A percentile compares a stretch with the other conserved stretches of the same genome.
Conservation (phyloP, 2,329 filamentous ascomycete species). For the Neofusicoccum parvum region DNA sequence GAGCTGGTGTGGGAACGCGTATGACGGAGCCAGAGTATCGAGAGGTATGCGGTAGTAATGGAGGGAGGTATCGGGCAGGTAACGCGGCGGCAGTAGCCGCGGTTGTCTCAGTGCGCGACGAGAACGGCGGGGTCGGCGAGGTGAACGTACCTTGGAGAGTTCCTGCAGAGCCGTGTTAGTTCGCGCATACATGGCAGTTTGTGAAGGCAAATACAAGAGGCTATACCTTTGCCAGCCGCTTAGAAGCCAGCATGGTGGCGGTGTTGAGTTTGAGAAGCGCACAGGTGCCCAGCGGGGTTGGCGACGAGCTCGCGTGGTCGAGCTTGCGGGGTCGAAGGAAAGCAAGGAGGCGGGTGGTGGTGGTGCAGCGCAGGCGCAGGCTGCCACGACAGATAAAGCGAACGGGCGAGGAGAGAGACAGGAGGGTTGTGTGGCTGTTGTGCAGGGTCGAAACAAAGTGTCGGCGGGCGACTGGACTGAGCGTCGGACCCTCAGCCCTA, state of each 20-base stretch:
- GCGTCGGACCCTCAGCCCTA: conserved; percentile 7
- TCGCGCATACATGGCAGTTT: too few species aligned
- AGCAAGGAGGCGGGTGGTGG: background rate
- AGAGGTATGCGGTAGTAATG: too few species aligned
- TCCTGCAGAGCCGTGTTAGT: background rate
- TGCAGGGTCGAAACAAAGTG: background rate
- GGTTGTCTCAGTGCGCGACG: background rate
- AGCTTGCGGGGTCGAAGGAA: background rate
- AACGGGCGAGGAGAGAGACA: too few species aligned
- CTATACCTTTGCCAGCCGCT: conserved; percentile 58
- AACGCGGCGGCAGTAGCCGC: background rate
- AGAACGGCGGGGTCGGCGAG: background rate
- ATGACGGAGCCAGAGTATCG: background rate
- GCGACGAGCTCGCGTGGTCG: background rate
- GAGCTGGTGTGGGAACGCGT: too few species aligned
- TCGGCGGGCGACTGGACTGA: background rate
- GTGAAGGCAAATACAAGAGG: too few species aligned
- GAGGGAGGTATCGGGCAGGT: too few species aligned
- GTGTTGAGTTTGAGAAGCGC: background rate
- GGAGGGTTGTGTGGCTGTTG: background rate
- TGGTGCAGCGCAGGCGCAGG: too few species aligned
- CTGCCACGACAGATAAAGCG: background rate
- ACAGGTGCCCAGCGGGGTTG: background rate
- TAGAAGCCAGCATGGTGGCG: conserved; percentile 53
- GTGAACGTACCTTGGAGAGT: conserved; percentile 28